phyloP scores from a whole-genome alignment of 495 filamentous ascomycete species.

The Haplographium delicatum region DNA sequence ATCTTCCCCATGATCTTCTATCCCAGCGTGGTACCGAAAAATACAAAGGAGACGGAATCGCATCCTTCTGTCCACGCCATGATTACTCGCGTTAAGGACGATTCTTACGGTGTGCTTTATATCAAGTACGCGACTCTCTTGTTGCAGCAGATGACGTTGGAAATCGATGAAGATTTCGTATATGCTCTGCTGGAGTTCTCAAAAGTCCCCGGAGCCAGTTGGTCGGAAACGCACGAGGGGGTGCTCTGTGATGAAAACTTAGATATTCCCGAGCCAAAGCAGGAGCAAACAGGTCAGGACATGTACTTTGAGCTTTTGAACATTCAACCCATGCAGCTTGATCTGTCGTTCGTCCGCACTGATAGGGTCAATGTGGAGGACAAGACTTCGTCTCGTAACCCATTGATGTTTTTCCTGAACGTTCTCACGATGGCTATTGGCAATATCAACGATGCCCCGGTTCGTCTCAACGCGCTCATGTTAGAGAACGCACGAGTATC shows the following conservation, averaged over 20 bases:
- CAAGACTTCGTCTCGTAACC: conserved; percentile 81
- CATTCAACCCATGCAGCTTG: conserved; percentile 95
- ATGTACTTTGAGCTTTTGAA: conserved; percentile 97
- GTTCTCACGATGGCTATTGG: conserved; percentile 98
- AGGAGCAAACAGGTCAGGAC: conserved; percentile 77
- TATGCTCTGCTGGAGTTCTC: conserved; percentile 93
- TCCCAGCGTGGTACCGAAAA: conserved; percentile 97
- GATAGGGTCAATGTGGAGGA: conserved; percentile 96
- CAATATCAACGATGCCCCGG: conserved; percentile 95
- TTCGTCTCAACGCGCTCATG: conserved; percentile 88
- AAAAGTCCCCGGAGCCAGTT: conserved; percentile 89
- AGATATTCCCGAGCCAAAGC: conserved; percentile 87
- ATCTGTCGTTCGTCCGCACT: conserved; percentile 94
- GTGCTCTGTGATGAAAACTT: conserved; percentile 83
- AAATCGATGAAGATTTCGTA: conserved; percentile 97
- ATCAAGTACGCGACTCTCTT: conserved; percentile 96
- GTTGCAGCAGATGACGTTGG: conserved; percentile 95
- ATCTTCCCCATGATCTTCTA: conserved; percentile 98
- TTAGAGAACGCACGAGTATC: conserved; percentile 94
- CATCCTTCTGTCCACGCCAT: conserved; percentile 91
- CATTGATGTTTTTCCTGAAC: conserved; percentile 96
- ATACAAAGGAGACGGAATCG: conserved; percentile 91
- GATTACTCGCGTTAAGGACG: conserved; percentile 93
- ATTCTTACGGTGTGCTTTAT: conserved; percentile 95
- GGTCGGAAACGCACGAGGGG: conserved; percentile 74